A percentile compares a stretch with the other conserved stretches of the same genome.
Evolutionary conservation across 495 filamentous ascomycete genomes (phyloP).

Genomic region (Chaetomium fimeti): DNA sequence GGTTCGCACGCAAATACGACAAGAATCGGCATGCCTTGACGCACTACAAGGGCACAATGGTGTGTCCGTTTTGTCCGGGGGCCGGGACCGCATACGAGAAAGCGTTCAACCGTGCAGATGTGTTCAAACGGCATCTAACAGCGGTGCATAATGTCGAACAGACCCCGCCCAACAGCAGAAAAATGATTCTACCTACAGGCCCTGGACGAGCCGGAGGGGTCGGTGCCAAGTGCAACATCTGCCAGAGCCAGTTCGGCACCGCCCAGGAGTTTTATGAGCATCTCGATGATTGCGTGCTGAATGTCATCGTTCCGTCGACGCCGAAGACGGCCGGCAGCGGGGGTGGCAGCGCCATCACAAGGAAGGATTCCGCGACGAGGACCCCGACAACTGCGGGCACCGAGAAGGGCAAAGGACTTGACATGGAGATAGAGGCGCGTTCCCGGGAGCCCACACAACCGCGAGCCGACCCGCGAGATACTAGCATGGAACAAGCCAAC

Average conservation of each 20-base stretch:
- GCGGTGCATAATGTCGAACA: slow-evolving; percentile 94
- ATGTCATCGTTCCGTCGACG: slow-evolving; percentile 87
- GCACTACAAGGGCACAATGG: slow-evolving; percentile 99
- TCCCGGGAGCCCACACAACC: slow-evolving; percentile 13
- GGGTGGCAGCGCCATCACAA: slow-evolving; percentile 27
- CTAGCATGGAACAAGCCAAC: slow-evolving; percentile 14
- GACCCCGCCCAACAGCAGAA: slow-evolving; percentile 90
- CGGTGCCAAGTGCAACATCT: slow-evolving; percentile 95
- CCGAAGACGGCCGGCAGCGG: slow-evolving; percentile 48
- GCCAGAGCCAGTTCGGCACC: slow-evolving; percentile 80
- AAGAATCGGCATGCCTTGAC: slow-evolving; percentile 98
- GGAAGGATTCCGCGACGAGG: slow-evolving; percentile 34
- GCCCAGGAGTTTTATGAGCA: slow-evolving; percentile 99
- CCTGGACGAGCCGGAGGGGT: slow-evolving; percentile 47
- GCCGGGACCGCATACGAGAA: slow-evolving; percentile 91
- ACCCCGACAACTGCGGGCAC: slow-evolving; percentile 34
- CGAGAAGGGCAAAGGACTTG: slow-evolving; percentile 35
- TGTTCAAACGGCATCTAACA: slow-evolving; percentile 96
- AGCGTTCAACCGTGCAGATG: slow-evolving; percentile 97
- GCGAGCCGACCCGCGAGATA: slow-evolving; percentile 14
- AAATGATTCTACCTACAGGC: slow-evolving; percentile 44
- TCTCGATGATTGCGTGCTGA: slow-evolving; percentile 94
- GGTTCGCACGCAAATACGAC: slow-evolving; percentile 97
- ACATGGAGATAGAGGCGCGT: slow-evolving; percentile 22
- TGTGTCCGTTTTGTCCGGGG: slow-evolving; percentile 95